phyloP scores from a whole-genome alignment of 331 rosid genomes.

The Quercus phellos region DNA sequence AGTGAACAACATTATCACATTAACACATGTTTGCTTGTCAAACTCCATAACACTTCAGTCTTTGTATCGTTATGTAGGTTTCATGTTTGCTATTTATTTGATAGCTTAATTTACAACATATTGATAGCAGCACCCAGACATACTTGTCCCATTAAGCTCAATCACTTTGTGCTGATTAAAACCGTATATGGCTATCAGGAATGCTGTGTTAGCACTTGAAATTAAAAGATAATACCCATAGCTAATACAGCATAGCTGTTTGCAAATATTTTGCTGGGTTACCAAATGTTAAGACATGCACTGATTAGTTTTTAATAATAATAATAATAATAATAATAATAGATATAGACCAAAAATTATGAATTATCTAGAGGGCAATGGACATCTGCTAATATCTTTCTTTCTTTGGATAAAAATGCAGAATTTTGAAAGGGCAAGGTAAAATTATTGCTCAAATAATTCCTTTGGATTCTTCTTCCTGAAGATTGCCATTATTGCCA shows the following conservation, averaged over 20 bases:
- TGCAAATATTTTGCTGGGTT: too few relatives aligned
- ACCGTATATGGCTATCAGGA: too few relatives aligned
- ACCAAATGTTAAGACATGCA: too few relatives aligned
- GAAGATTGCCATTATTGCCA: neutral
- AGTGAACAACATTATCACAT: neutral
- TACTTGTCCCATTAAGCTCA: too few relatives aligned
- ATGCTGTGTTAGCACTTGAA: too few relatives aligned
- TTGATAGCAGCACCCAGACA: constrained; percentile 8
- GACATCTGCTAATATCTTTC: neutral
- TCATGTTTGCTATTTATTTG: neutral
- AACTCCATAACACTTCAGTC: neutral
- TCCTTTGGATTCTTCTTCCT: neutral
- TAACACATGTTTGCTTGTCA: neutral
- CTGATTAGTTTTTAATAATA: too few relatives aligned
- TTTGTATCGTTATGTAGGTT: neutral
- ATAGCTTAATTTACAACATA: neutral
- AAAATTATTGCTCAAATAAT: constrained; percentile 11
- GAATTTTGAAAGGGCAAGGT: constrained; percentile 9
- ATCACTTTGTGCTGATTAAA: too few relatives aligned
- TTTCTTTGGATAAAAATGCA: neutral
- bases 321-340: neutral
- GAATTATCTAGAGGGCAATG: neutral
- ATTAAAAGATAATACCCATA: too few relatives aligned
- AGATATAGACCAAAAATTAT: neutral
- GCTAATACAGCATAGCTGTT: too few relatives aligned